Conservation (phyloP, 805 yeast genomes). For the Lipomyces japonicus region DNA sequence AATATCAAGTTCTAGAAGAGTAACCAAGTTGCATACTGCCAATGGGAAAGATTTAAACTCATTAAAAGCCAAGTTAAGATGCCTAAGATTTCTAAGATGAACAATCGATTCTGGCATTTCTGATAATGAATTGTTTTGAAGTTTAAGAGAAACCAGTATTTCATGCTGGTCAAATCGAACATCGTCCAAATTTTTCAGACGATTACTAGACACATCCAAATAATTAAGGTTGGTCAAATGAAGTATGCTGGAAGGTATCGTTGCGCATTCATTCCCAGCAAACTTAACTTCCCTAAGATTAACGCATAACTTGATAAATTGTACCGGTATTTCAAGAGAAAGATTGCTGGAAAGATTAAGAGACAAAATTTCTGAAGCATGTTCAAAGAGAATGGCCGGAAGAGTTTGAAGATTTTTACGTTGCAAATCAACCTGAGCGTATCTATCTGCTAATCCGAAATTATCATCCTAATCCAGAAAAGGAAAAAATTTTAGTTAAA, state of each 20-base stretch:
- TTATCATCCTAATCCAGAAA: constrained; percentile 8
- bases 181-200: constrained; percentile 50
- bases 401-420: constrained; percentile 75
- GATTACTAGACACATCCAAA: constrained; percentile 74
- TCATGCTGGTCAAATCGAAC: constrained; percentile 50
- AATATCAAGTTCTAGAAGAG: constrained; percentile 65
- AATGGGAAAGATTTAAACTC: constrained; percentile 53
- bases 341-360: constrained; percentile 85
- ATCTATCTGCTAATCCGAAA: constrained; percentile 42
- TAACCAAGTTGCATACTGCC: constrained; percentile 55
- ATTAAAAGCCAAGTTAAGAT: constrained; percentile 78
- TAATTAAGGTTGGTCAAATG: constrained; percentile 64
- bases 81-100: constrained; percentile 46
- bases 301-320: constrained; percentile 76
- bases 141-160: constrained; percentile 50
- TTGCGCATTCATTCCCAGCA: constrained; percentile 60
- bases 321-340: constrained; percentile 74
- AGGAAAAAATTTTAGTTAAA: neutral
- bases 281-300: constrained; percentile 40
- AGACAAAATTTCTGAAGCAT: constrained; percentile 73
- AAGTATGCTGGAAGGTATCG: constrained; percentile 68
- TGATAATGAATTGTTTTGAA: constrained; percentile 43
- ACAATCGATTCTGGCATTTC: constrained; percentile 49
- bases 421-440: constrained; percentile 67
- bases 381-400: constrained; percentile 76